phyloP scores from a whole-genome alignment of 2,329 filamentous ascomycete species.

The Pseudocercospora eumusae region DNA sequence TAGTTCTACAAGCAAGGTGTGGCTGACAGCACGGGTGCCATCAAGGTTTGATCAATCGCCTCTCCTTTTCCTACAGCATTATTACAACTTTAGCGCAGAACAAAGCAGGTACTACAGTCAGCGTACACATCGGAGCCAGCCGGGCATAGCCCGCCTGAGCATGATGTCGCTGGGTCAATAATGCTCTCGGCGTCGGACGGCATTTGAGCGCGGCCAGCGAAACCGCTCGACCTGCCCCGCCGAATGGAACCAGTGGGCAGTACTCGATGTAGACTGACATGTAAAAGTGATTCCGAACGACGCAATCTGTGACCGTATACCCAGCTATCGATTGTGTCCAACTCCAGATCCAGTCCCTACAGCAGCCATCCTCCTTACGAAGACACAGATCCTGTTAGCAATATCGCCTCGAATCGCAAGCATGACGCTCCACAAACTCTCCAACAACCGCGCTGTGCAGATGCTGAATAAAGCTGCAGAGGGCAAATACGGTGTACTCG shows the following conservation, averaged over 20 bases:
- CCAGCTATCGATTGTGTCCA: too few relatives aligned
- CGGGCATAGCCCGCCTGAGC: neutral
- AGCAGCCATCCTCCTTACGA: neutral
- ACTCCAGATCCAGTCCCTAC: neutral
- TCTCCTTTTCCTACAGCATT: neutral
- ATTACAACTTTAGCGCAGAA: neutral
- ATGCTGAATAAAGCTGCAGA: conserved; percentile 39
- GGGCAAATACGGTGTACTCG: conserved; percentile 40
- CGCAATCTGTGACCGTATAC: neutral
- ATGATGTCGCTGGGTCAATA: neutral
- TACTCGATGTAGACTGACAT: neutral
- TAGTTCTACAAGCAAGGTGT: too few relatives aligned
- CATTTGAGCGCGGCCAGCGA: conserved; percentile 5
- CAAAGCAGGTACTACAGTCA: neutral
- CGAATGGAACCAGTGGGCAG: neutral
- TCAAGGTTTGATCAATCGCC: neutral
- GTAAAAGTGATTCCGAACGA: neutral
- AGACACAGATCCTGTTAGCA: neutral
- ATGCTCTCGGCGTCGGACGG: conserved; percentile 9
- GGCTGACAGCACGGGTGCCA: neutral
- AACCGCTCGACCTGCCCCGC: conserved; percentile 1
- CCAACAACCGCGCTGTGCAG: conserved; percentile 37
- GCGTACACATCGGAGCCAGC: neutral
- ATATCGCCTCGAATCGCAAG: conserved; percentile 8
- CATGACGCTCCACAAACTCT: conserved; percentile 31